Conservation (phyloP, 2,329 filamentous ascomycete genomes). For the Clarireedia monteithiana region DNA sequence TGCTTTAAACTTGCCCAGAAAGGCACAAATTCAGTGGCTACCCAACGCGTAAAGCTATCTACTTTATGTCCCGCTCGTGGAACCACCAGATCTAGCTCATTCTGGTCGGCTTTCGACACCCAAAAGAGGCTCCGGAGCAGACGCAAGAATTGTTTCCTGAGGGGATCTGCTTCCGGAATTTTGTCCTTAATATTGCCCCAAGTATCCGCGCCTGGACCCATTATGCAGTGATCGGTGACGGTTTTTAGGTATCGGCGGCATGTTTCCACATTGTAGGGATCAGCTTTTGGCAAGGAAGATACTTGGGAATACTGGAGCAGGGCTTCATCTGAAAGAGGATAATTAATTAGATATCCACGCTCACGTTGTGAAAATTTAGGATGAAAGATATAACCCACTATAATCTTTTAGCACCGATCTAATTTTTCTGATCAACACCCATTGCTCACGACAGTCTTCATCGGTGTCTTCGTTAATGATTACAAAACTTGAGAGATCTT, state of each 20-base stretch:
- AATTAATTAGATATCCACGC: background rate
- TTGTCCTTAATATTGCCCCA: slow-evolving; percentile 1
- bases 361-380: background rate
- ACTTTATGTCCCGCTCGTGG: slow-evolving; percentile 6
- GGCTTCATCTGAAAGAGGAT: slow-evolving; percentile 10
- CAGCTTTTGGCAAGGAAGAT: slow-evolving; percentile 9
- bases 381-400: slow-evolving; percentile 4
- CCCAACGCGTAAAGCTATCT: slow-evolving; percentile 16
- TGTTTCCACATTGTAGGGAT: slow-evolving; percentile 11
- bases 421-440: slow-evolving; percentile 10
- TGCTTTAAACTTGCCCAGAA: slow-evolving; percentile 9
- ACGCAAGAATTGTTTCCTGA: background rate
- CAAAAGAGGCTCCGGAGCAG: slow-evolving; percentile 2
- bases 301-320: slow-evolving; percentile 13
- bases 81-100: slow-evolving; percentile 12
- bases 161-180: background rate
- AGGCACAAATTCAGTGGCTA: slow-evolving; percentile 12
- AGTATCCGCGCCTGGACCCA: background rate
- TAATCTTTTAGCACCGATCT: slow-evolving; percentile 14
- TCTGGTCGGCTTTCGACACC: background rate
- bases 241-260: background rate
- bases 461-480: background rate
- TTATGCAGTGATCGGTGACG: background rate
- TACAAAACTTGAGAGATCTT: background rate
- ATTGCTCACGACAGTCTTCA: slow-evolving; percentile 3